Percentiles rank a stretch among this genome's conserved stretches.
Evolutionary conservation across 2,329 filamentous ascomycete species (phyloP).

Genomic region (Ramichloridium luteum): DNA sequence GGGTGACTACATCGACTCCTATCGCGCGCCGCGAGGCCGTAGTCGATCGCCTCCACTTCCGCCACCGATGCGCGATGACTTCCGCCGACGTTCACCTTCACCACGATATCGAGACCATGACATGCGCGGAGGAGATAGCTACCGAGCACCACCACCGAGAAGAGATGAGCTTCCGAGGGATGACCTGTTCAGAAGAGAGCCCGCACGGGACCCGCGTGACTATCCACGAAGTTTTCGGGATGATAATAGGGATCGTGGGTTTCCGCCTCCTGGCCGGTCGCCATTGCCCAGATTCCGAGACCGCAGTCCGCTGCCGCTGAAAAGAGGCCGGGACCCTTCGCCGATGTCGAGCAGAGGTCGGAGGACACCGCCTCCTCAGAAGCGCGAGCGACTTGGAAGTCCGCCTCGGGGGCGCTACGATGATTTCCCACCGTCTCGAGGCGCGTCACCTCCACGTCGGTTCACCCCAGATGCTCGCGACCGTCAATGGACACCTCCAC

Average conservation of each 20-base stretch:
- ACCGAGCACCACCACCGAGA: conserved; percentile 22
- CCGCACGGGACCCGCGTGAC: conserved; percentile 19
- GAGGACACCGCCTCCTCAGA: conserved; percentile 30
- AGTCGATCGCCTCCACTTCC: conserved; percentile 17
- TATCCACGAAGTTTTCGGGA: conserved; percentile 22
- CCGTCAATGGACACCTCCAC: conserved; percentile 21
- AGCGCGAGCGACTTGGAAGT: conserved; percentile 28
- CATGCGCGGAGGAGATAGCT: conserved; percentile 23
- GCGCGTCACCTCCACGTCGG: conserved; percentile 21
- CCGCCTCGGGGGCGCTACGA: conserved; percentile 35
- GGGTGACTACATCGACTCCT: conserved; percentile 25
- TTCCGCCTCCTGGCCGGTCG: conserved; percentile 21
- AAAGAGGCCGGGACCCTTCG: conserved; percentile 35
- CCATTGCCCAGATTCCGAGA: conserved; percentile 30
- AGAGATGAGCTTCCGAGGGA: conserved; percentile 26
- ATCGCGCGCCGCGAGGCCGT: conserved; percentile 21
- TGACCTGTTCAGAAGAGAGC: conserved; percentile 26
- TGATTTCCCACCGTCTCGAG: conserved; percentile 31
- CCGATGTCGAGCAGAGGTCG: conserved; percentile 34
- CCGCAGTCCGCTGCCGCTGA: conserved; percentile 32
- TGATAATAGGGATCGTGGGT: conserved; percentile 16
- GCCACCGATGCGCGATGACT: conserved; percentile 17
- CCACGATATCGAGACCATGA: conserved; percentile 17
- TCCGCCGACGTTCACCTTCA: conserved; percentile 23
- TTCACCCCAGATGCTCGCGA: conserved; percentile 32